phyloP scores from a whole-genome alignment of 768 basidiomycete genomes.

The Trametes elegans region DNA sequence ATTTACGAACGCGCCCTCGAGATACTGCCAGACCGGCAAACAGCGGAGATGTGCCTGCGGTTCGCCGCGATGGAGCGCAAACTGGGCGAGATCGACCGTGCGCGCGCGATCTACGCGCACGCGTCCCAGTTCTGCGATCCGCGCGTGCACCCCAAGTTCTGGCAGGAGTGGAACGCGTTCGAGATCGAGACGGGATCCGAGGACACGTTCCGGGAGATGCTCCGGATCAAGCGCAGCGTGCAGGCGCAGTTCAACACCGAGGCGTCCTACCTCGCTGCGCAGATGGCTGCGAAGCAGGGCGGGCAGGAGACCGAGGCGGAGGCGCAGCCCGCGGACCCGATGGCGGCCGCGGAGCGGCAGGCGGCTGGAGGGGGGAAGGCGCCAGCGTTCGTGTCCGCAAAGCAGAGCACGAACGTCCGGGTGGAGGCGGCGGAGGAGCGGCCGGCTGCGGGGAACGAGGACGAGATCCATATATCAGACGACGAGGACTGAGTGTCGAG shows the following conservation, averaged over 20 bases:
- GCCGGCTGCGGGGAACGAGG: constrained; percentile 50
- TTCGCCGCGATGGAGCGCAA: constrained; percentile 97
- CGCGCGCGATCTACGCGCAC: constrained; percentile 94
- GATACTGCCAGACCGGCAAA: constrained; percentile 88
- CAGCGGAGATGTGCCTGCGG: constrained; percentile 95
- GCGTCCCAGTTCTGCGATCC: constrained; percentile 99
- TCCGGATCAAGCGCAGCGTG: constrained; percentile 95
- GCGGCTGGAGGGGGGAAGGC: constrained; percentile 49
- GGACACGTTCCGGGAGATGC: constrained; percentile 95
- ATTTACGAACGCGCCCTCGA: constrained; percentile 97
- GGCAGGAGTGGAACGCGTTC: constrained; percentile 96
- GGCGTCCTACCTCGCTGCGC: constrained; percentile 88
- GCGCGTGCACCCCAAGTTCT: constrained; percentile 86
- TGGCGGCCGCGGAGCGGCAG: constrained; percentile 82
- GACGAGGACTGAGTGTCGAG: constrained; percentile 58
- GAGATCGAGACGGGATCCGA: constrained; percentile 99
- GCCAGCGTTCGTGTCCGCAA: constrained; percentile 78
- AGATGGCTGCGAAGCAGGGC: constrained; percentile 56
- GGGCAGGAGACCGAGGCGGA: constrained; percentile 38
- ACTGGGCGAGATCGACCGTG: constrained; percentile 97
- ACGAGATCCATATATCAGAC: constrained; percentile 88
- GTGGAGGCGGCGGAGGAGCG: constrained; percentile 38
- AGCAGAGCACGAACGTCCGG: constrained; percentile 40
- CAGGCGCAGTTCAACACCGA: constrained; percentile 99
- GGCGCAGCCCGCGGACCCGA: constrained; percentile 59